Evolutionary conservation across 2,329 filamentous ascomycete genomes (phyloP).

Genomic region (Xylariomycetidae sp.): DNA sequence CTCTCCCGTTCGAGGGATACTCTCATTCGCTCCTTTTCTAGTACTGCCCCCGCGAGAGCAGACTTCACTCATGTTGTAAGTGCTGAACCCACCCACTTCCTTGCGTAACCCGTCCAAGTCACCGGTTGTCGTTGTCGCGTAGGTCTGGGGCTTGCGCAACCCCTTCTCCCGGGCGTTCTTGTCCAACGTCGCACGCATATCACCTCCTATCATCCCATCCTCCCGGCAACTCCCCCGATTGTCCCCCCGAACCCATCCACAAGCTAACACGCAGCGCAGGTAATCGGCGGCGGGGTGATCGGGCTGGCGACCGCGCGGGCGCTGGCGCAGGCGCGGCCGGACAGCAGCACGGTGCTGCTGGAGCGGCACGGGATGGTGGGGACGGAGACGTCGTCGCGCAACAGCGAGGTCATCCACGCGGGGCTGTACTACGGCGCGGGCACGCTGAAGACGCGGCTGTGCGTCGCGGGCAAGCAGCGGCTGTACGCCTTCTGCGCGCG

Average conservation of each 20-base stretch:
- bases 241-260: too few species aligned
- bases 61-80: conserved; percentile 33
- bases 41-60: conserved; percentile 19
- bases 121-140: too few species aligned
- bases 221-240: too few species aligned
- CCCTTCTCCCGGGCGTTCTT: too few species aligned
- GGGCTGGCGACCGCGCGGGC: conserved; percentile 74
- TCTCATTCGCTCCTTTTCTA: conserved; percentile 20
- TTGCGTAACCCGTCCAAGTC: too few species aligned
- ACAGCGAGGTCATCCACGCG: conserved; percentile 94
- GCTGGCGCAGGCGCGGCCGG: conserved; percentile 52
- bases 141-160: too few species aligned
- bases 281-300: conserved; percentile 60
- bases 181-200: neutral
- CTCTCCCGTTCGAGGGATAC: neutral
- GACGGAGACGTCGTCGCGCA: conserved; percentile 82
- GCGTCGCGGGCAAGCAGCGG: conserved; percentile 67
- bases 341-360: conserved; percentile 66
- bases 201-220: neutral
- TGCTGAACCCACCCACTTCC: too few species aligned
- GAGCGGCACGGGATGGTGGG: conserved; percentile 72
- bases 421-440: conserved; percentile 80
- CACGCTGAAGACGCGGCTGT: conserved; percentile 78
- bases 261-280: conserved; percentile 27
- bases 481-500: conserved; percentile 72